Evolutionary conservation across 2,329 filamentous ascomycete species (phyloP).

Genomic region (Cladorrhinum sp.): DNA sequence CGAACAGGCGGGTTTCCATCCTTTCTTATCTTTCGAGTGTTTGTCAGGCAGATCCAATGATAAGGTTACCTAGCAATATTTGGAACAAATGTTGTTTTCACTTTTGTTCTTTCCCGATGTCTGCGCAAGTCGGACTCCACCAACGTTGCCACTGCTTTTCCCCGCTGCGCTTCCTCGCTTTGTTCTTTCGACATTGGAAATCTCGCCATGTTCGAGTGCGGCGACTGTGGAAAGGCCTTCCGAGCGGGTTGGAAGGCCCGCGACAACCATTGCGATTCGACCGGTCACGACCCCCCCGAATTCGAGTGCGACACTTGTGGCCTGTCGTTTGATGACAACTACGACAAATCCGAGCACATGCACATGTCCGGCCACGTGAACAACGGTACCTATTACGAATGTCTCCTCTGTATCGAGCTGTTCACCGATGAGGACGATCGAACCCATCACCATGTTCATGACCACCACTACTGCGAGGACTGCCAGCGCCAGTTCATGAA

Average conservation of each 20-base stretch:
- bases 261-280: conserved; percentile 30
- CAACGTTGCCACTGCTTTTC: no score
- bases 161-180: conserved; percentile 4
- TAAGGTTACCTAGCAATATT: neutral
- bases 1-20: no score
- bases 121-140: no score
- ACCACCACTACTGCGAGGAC: conserved; percentile 34
- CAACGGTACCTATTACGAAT: conserved; percentile 29
- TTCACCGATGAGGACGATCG: conserved; percentile 19
- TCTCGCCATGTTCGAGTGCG: conserved; percentile 24
- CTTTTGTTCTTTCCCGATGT: no score
- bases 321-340: conserved; percentile 25
- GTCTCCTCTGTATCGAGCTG: conserved; percentile 28
- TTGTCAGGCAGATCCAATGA: neutral
- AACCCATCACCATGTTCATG: conserved; percentile 30
- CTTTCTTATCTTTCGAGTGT: no score
- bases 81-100: neutral
- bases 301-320: conserved; percentile 33
- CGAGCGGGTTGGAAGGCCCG: conserved; percentile 25
- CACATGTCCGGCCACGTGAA: conserved; percentile 29
- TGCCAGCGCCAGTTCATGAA: conserved; percentile 35
- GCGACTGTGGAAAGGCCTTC: conserved; percentile 30
- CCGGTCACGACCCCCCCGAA: conserved; percentile 25
- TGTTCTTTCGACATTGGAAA: neutral
- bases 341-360: conserved; percentile 25